Evolutionary conservation across 352 stramenopile species (phyloP), one percentile per base, ranked within the genome.

Genomic region (Phytophthora pistaciae): DNA sequence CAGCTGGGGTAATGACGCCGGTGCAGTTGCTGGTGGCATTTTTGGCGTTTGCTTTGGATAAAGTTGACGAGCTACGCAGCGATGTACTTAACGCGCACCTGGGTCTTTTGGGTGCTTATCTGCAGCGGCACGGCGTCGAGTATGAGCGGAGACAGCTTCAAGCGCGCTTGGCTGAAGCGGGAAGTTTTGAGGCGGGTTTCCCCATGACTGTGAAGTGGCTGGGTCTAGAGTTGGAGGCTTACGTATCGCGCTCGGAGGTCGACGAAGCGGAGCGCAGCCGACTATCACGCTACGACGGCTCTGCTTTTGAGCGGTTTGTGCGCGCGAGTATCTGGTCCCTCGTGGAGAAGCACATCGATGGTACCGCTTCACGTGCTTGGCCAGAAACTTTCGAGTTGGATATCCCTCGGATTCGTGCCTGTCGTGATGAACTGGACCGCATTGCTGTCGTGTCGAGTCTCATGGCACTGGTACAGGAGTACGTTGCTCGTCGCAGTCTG

Each of bases 361-460:
- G 76, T 11, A 61, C 21, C 29, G 54, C 58, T 0, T 62, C 66
- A 3, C 72, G 73, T n/a, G 48, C 77, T 3, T 93, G 85, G 86
- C 87, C 87, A 0, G 87, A 95, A 57, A 84, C 84, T 11, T 93
- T 93, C 61, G 64, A 74, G 20, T 58, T 92, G 25, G 87, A 95
- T 57, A 58, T 82, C 2, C 78, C 80, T 25, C 85, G 83, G 31
- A 61, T 94, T 29, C 82, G 84, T n/a, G 59, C 67, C 16, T 83
- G 77, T 20, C 82, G 87, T 18, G 80, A 94, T 57, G 60, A 71
- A 8, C 63, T 93, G 21, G 87, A 94, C 59, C 77, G 82, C 4
- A 77, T 92, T 38, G 68, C 79, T 23, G 49, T 94, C 21, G 74
- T 93, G 29, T 82, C 79, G 8, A 90, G 77, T 64, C 67, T 93